Evolutionary conservation across 306 rosid species (phyloP).

Genomic region (Leucaena leucocephala): DNA sequence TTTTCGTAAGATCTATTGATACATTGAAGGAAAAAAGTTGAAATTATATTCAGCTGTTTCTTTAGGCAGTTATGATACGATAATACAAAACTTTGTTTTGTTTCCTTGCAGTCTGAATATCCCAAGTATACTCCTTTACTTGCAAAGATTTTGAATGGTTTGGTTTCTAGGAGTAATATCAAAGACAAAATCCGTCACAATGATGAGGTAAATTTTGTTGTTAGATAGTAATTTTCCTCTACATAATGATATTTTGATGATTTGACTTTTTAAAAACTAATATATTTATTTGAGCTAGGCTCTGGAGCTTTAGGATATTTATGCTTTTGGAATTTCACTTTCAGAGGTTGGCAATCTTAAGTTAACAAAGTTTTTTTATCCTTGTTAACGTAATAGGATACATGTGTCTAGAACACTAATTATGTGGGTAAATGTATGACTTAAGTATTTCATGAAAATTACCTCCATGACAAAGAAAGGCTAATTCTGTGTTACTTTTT

Average conservation of each 20-base stretch:
- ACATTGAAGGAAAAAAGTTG: background rate
- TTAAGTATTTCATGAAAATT: background rate
- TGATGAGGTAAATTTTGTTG: constrained; percentile 60
- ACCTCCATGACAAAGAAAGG: background rate
- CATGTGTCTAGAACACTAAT: background rate
- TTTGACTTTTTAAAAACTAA: constrained; percentile 22
- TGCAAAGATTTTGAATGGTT: constrained; percentile 80
- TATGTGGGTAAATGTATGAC: background rate
- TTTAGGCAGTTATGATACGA: constrained; percentile 15
- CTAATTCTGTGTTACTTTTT: background rate
- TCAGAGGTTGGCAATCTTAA: background rate
- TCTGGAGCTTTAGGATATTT: constrained; percentile 20
- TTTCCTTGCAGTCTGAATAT: constrained; percentile 81
- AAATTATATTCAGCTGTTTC: constrained; percentile 8
- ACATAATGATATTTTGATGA: background rate
- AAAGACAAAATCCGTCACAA: constrained; percentile 58
- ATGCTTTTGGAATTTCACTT: constrained; percentile 18
- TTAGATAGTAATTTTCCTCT: constrained; percentile 10
- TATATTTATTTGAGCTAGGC: constrained; percentile 20
- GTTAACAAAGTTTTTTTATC: background rate
- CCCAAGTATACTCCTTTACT: constrained; percentile 83
- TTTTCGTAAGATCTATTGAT: constrained; percentile 11
- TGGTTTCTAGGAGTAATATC: constrained; percentile 60
- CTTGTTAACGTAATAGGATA: background rate
- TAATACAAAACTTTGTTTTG: constrained; percentile 22